These are phyloP conservation scores for Gaeumannomyces sp. DNA, from an alignment of 2,329 filamentous ascomycete species.

Conservation along the genomic window DNA sequence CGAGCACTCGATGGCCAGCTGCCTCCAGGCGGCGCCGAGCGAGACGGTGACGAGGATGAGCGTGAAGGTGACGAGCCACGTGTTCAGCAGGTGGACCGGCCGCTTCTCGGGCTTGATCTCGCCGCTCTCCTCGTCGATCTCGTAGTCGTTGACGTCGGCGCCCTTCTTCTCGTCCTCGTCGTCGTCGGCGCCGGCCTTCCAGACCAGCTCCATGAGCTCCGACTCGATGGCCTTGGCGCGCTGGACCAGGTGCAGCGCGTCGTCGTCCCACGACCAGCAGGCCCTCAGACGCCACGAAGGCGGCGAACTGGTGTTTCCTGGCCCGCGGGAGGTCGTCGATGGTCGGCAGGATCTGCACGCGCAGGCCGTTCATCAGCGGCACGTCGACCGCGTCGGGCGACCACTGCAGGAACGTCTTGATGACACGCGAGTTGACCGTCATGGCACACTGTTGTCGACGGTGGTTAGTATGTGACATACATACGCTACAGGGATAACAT, in stretches of 20 bases:
- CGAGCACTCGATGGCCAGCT: slow-evolving; percentile 61
- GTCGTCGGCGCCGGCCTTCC: slow-evolving; percentile 51
- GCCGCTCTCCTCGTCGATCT: slow-evolving; percentile 68
- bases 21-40: slow-evolving; percentile 63
- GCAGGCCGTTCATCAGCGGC: slow-evolving; percentile 68
- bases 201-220: slow-evolving; percentile 72
- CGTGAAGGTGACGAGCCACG: slow-evolving; percentile 60
- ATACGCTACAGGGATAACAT: not conserved
- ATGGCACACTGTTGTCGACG: slow-evolving; percentile 56
- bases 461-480: not conserved
- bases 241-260: slow-evolving; percentile 62
- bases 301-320: slow-evolving; percentile 73
- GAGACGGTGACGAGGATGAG: slow-evolving; percentile 59
- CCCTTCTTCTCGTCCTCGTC: slow-evolving; percentile 48
- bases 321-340: slow-evolving; percentile 64
- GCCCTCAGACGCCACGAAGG: slow-evolving; percentile 66
- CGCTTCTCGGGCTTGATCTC: slow-evolving; percentile 58
- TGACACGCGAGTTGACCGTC: slow-evolving; percentile 74
- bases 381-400: slow-evolving; percentile 68
- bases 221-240: slow-evolving; percentile 68
- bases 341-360: slow-evolving; percentile 67
- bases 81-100: slow-evolving; percentile 63
- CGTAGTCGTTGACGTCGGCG: slow-evolving; percentile 38
- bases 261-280: slow-evolving; percentile 78
- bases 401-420: slow-evolving; percentile 71